Base-by-base conservation (phyloP, 345 rosid genomes). In the Viola odorata region DNA sequence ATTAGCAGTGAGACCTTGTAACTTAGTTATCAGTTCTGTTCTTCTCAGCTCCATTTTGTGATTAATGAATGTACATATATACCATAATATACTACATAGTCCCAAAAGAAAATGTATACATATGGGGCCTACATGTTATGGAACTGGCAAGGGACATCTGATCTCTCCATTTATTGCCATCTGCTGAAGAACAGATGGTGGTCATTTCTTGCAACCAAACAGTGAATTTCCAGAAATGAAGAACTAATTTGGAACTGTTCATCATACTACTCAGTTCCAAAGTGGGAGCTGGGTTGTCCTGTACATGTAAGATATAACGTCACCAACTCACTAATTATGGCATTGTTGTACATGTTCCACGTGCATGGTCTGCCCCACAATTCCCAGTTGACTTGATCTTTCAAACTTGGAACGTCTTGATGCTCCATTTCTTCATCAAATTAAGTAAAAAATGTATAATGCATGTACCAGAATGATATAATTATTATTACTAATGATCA, bases 261-360 rank as follows among this genome's bases (percentile, higher is more conserved):
- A 47, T 10, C 12, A 4, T 11, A 71, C 42, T 12, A 9, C 53
- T 3, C 8, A 49, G 64, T n/a, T 37, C 53, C 52, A 61, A 32
- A 47, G 42, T 54, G 37, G 57, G 14, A 23, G 48, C 17, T 57
- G 52, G 57, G 73, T 23, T 23, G 65, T 65, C 55, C 65, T 0
- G 7, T 40, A 10, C 60, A 57, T 44, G 8, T 53, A 48, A 40
- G 55, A 12, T 44, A 11, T 42, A 65, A 58, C 45, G 53, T 50
- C 7, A 59, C 61, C 17, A 13, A 45, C 67, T n/a, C n/a, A 65
- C 45, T 52, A 61, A 72, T 62, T 45, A 66, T 50, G 14, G 49
- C 9, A 32, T 17, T n/a, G 53, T 66, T 60, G 62, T 61, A 57
- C 72, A 63, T 74, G 56, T 49, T 60, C 65, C 87, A 82, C 87